Percentiles rank a stretch among this genome's conserved stretches.
These are phyloP conservation scores for Quercus aquifolioides DNA, from an alignment of 306 rosid species.

Conservation along the genomic window DNA sequence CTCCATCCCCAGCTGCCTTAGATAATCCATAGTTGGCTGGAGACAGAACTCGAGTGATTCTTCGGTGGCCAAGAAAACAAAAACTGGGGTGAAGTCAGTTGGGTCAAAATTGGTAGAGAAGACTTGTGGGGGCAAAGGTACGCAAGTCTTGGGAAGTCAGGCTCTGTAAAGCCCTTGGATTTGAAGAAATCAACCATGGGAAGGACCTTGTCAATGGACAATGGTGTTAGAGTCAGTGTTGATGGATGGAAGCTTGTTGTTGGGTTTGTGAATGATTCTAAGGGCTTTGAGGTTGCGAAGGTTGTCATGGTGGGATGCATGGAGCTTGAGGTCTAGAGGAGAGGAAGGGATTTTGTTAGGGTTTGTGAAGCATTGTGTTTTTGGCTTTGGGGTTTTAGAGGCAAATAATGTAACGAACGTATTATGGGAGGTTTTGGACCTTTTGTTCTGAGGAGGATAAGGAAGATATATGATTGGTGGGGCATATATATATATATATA, in stretches of 20 bases:
- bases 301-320: slow-evolving; percentile 61
- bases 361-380: slow-evolving; percentile 12
- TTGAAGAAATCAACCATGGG: slow-evolving; percentile 57
- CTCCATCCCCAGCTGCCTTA: slow-evolving; percentile 40
- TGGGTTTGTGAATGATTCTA: slow-evolving; percentile 35
- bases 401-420: background rate
- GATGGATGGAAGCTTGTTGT: slow-evolving; percentile 40
- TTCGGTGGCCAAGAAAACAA: slow-evolving; percentile 44
- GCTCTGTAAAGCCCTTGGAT: slow-evolving; percentile 69
- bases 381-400: background rate
- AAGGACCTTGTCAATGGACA: slow-evolving; percentile 32
- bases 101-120: slow-evolving; percentile 44
- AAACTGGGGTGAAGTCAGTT: slow-evolving; percentile 50
- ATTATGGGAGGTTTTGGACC: background rate
- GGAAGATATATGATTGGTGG: background rate
- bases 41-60: slow-evolving; percentile 58
- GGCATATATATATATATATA: background rate
- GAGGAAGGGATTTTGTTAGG: background rate
- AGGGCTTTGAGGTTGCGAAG: slow-evolving; percentile 71
- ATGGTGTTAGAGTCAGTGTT: slow-evolving; percentile 49
- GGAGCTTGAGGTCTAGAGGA: slow-evolving; percentile 57
- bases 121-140: slow-evolving; percentile 51
- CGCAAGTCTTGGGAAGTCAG: slow-evolving; percentile 57
- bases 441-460: background rate
- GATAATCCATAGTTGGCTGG: slow-evolving; percentile 57